phyloP scores from a whole-genome alignment of 495 filamentous ascomycete genomes.

The Pyrenula aspistea region DNA sequence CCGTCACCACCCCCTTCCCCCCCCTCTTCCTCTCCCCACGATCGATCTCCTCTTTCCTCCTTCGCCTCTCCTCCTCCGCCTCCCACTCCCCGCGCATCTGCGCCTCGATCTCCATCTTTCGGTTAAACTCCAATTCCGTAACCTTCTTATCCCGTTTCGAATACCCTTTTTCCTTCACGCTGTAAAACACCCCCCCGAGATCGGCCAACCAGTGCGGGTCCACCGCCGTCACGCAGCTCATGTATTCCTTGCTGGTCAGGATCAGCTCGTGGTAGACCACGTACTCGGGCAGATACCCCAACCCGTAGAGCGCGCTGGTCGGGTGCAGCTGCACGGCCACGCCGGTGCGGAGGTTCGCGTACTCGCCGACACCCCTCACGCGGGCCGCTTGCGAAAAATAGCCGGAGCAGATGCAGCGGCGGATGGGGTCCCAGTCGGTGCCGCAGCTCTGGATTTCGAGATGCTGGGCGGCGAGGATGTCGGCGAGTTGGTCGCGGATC shows the following conservation, averaged over 20 bases:
- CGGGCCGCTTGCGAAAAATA: slow-evolving; percentile 99
- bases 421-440: slow-evolving; percentile 91
- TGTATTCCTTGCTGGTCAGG: slow-evolving; percentile 94
- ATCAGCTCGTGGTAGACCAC: slow-evolving; percentile 98
- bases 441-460: slow-evolving; percentile 82
- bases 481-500: slow-evolving; percentile 81
- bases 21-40: slow-evolving; percentile 19
- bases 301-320: slow-evolving; percentile 81
- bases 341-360: slow-evolving; percentile 88
- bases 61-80: slow-evolving; percentile 44
- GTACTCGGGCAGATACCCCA: slow-evolving; percentile 90
- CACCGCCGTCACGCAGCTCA: slow-evolving; percentile 93
- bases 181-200: slow-evolving; percentile 97
- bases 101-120: slow-evolving; percentile 89
- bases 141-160: slow-evolving; percentile 78
- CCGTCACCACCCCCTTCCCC: slow-evolving; percentile 1
- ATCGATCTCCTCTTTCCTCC: slow-evolving; percentile 22
- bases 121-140: slow-evolving; percentile 88
- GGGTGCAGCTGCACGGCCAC: slow-evolving; percentile 92
- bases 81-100: slow-evolving; percentile 85
- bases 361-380: slow-evolving; percentile 93
- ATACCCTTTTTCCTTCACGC: slow-evolving; percentile 95
- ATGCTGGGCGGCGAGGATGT: slow-evolving; percentile 91
- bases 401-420: slow-evolving; percentile 93
- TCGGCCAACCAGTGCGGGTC: slow-evolving; percentile 98